Conservation (phyloP, 352 stramenopile species). For the Phytophthora brassicae region DNA sequence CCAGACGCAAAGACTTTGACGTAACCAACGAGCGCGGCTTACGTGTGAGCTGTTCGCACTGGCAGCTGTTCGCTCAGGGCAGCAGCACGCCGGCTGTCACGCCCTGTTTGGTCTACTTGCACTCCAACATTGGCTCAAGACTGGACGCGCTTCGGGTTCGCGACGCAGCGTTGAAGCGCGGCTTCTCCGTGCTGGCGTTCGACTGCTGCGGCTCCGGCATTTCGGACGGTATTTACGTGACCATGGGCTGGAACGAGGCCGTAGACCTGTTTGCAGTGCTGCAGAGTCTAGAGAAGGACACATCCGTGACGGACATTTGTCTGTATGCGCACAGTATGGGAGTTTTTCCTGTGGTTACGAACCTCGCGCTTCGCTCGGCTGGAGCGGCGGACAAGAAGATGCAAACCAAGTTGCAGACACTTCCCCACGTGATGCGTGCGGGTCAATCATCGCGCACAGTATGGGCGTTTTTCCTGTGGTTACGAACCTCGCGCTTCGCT, state of each 20-base stretch:
- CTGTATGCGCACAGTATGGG: constrained; percentile 87
- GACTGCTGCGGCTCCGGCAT: constrained; percentile 80
- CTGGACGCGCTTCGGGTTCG: constrained; percentile 70
- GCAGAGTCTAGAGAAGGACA: constrained; percentile 53
- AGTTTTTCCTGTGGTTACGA: constrained; percentile 75
- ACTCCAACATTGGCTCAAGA: constrained; percentile 83
- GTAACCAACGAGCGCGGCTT: constrained; percentile 74
- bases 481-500: constrained; percentile 69
- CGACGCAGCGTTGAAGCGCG: constrained; percentile 56
- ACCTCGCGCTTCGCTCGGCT: constrained; percentile 64
- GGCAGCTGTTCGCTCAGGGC: constrained; percentile 52
- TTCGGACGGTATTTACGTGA: constrained; percentile 85
- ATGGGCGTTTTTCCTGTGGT: constrained; percentile 84
- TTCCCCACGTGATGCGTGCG: constrained; percentile 55
- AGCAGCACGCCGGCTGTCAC: constrained; percentile 14
- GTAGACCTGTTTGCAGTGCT: constrained; percentile 75
- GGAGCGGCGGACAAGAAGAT: constrained; percentile 47
- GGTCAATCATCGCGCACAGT: constrained; percentile 78
- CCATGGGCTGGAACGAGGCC: constrained; percentile 84
- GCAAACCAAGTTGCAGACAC: constrained; percentile 49
- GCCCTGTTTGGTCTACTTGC: constrained; percentile 78
- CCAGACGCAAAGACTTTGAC: constrained; percentile 56
- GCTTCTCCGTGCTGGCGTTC: constrained; percentile 82
- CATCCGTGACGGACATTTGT: constrained; percentile 53
- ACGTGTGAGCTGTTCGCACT: constrained; percentile 70